Evolutionary conservation across 371 early-diverging fungal genomes (phyloP), one percentile per base, ranked within the genome.

Genomic region (Nematocida major): DNA sequence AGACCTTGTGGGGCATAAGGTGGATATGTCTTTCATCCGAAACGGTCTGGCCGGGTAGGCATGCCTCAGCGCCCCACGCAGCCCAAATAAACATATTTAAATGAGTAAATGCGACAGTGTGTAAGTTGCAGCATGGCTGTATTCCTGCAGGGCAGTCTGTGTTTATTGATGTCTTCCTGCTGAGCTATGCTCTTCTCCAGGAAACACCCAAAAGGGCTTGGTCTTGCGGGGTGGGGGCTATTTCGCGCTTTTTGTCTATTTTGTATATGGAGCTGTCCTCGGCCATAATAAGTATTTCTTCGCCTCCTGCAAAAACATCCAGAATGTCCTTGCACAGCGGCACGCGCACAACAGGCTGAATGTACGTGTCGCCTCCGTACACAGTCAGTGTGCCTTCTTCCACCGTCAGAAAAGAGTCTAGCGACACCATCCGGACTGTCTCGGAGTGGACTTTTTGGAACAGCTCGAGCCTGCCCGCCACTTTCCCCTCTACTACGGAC

Each of bases 1-100:
- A 81, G 91, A 94, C 79, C 87, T 99, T 67, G 86, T 97, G 50
- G 99, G 99, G n/a, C 97, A 96, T 83, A 94, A 93, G 87, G 93
- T 95, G 54, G 93, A 94, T 81, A 83, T 97, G 81, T 89, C 88
- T 50, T 92, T 93, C 90, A 91, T 97, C 51, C 88, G 92, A 84
- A 87, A 87, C 78, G 93, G 94, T 83, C 32, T 73, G 20, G 38
- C 30, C 48, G 7, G 38, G 18, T 7, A 28, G 38, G 7, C 28
- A 59, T 2, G 13, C 13, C 26, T 13, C n/a, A 53, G 13, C 26
- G 13, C 13, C 53, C 13, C n/a, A 43, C 45, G 11, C 45, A 13
- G n/a, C 11, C 45, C 11, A 9, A 9, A 9, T 43, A 43, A 43
- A 9, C 45, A 43, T 43, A n/a, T n/a, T n/a, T n/a, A n/a, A n/a